phyloP scores from a whole-genome alignment of 2,329 filamentous ascomycete genomes.

The Albifimbria verrucaria region DNA sequence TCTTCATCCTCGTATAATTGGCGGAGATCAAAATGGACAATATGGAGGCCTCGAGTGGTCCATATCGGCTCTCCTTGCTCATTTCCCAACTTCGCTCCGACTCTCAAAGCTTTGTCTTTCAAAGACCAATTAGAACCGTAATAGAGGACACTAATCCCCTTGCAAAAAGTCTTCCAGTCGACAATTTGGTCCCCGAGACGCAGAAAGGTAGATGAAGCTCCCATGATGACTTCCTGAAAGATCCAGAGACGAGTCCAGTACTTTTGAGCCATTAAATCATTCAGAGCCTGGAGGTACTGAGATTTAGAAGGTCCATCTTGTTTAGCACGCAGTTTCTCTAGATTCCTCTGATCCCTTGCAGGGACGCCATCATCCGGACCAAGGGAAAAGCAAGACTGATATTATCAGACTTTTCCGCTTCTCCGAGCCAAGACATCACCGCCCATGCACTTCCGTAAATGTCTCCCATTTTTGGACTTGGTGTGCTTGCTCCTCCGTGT shows the following conservation, averaged over 20 bases:
- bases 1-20: conserved; percentile 8
- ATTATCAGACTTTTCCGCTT: background rate
- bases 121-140: conserved; percentile 9
- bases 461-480: background rate
- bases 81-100: conserved; percentile 2
- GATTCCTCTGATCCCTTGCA: background rate
- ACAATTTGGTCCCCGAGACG: conserved; percentile 6
- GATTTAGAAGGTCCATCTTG: background rate
- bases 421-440: background rate
- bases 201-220: conserved; percentile 7
- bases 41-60: conserved; percentile 8
- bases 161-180: conserved; percentile 7
- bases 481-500: background rate
- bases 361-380: background rate
- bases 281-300: conserved; percentile 6
- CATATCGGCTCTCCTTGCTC: conserved; percentile 1
- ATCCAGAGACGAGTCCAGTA: conserved; percentile 12
- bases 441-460: background rate
- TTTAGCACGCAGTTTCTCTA: background rate
- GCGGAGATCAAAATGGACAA: conserved; percentile 8
- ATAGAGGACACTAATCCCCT: conserved; percentile 7
- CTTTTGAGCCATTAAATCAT: conserved; percentile 7
- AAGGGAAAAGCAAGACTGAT: background rate
- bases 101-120: conserved; percentile 7
- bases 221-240: conserved; percentile 11